Base-by-base conservation (phyloP, 192 early-diverging fungal species). In the Dimargaris verticillata region DNA sequence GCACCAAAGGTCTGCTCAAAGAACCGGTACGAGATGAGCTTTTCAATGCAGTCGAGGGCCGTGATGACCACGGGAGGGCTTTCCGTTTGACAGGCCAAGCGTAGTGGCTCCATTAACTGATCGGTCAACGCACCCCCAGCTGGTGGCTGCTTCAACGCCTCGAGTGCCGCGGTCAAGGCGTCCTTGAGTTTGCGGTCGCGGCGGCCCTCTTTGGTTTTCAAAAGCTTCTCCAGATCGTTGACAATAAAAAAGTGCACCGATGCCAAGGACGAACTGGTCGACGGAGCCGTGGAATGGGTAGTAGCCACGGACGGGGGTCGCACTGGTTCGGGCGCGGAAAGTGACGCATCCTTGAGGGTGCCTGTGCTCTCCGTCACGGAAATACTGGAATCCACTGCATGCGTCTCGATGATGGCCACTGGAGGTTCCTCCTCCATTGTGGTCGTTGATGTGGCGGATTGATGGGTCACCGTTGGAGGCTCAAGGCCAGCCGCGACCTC, bases 31-130 rank as follows among this genome's bases (percentile, higher is more conserved):
- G 82, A 79, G 22, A 86, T 78, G 26, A 83, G 78, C 69, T 88
- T 88, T 53, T 88, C 89, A 10, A 92, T 72, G 67, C 88, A 89
- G 62, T 92, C 90, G 44, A 92, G 70, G 0, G 86, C 83, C 20
- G 84, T 79, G 5, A 75, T 79, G 47, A 83, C 74, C 12, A 89
- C 70, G 17, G 66, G 67, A 0, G 78, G 69, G 62, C 73, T 74
- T n/a, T 80, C 73, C 53, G 86, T 78, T 44, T 77, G 76, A 67
- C 88, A 89, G 9, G 86, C 82, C 25, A 86, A 57, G 61, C 83
- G 76, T 54, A 92, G 72, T 18, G 90, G 86, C 33, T 74, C 66
- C 41, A 89, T 74, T 12, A 91, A 74, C 0, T 76, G 49, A 20
- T 74, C 66, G 47, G 58, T 70, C 73, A 14, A 38, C 14, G 29